These are phyloP conservation scores for Bondarzewia mesenterica DNA, from an alignment of 1,284 basidiomycete genomes.

Conservation along the genomic window DNA sequence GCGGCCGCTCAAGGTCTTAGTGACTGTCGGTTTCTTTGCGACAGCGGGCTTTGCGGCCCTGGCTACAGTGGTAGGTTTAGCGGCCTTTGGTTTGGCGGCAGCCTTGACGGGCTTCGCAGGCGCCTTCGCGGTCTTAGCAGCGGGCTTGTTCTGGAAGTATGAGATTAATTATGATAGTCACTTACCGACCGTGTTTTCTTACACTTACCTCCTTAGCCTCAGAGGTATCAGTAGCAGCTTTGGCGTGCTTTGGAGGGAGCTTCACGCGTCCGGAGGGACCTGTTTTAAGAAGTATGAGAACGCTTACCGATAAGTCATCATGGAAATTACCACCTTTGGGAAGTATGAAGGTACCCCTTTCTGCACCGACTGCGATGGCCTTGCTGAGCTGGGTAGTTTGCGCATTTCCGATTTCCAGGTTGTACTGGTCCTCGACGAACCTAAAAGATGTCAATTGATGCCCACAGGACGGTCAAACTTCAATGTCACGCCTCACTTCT, in stretches of 20 bases:
- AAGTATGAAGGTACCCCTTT: slow-evolving; percentile 74
- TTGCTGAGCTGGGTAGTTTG: slow-evolving; percentile 77
- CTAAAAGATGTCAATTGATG: slow-evolving; percentile 21
- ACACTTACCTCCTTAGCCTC: slow-evolving; percentile 60
- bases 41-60: slow-evolving; percentile 4
- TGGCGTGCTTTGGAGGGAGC: slow-evolving; percentile 65
- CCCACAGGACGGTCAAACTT: slow-evolving; percentile 2
- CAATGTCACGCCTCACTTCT: slow-evolving; percentile 72
- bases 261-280: slow-evolving; percentile 80
- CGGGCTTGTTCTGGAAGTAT: slow-evolving; percentile 48
- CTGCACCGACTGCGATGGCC: slow-evolving; percentile 74
- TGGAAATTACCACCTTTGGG: slow-evolving; percentile 67
- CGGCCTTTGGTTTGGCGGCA: slow-evolving; percentile 16
- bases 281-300: slow-evolving; percentile 21
- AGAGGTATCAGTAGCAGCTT: slow-evolving; percentile 36
- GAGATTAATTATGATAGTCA: slow-evolving; percentile 14
- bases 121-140: slow-evolving; percentile 25
- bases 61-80: no score
- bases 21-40: slow-evolving; percentile 11
- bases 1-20: slow-evolving; percentile 22
- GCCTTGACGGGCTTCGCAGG: slow-evolving; percentile 17
- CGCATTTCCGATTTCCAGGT: slow-evolving; percentile 68
- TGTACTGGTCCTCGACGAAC: slow-evolving; percentile 75
- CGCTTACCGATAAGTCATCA: slow-evolving; percentile 3
- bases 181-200: neutral